Conservation (phyloP, 2,329 filamentous ascomycete genomes). For the Clonostachys rosea region DNA sequence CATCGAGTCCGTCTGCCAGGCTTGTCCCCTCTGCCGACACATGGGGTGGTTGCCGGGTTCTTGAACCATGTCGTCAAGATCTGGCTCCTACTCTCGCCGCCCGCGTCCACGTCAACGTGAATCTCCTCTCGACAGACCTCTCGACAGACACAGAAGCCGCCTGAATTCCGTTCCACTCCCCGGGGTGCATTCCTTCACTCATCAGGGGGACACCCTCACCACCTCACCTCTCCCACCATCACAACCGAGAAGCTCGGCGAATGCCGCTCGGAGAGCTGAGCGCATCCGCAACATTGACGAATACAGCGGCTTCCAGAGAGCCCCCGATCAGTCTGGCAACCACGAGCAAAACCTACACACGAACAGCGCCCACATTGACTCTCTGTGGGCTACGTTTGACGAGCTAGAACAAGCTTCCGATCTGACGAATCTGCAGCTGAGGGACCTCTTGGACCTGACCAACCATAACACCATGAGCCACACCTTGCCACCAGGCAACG, state of each 20-base stretch:
- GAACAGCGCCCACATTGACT: conserved; percentile 11
- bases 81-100: conserved; percentile 1
- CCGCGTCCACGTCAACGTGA: conserved; percentile 3
- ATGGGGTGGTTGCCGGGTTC: background rate
- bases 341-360: conserved; percentile 11
- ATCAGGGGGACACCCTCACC: background rate
- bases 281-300: conserved; percentile 26
- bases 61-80: conserved; percentile 3
- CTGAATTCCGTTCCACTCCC: no score
- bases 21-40: no score
- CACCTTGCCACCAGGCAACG: conserved; percentile 15
- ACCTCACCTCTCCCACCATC: background rate
- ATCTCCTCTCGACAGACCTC: no score
- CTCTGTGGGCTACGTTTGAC: conserved; percentile 20
- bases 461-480: conserved; percentile 7
- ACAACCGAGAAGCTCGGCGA: conserved; percentile 9
- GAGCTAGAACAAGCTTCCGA: conserved; percentile 32
- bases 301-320: conserved; percentile 17
- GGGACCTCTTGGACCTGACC: conserved; percentile 34
- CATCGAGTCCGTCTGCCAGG: no score
- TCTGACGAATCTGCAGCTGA: conserved; percentile 36
- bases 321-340: conserved; percentile 14
- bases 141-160: background rate
- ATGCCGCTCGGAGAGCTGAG: conserved; percentile 23
- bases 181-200: no score